phyloP scores from a whole-genome alignment of 2,329 filamentous ascomycete species.

The Fragosphaeria purpurea region DNA sequence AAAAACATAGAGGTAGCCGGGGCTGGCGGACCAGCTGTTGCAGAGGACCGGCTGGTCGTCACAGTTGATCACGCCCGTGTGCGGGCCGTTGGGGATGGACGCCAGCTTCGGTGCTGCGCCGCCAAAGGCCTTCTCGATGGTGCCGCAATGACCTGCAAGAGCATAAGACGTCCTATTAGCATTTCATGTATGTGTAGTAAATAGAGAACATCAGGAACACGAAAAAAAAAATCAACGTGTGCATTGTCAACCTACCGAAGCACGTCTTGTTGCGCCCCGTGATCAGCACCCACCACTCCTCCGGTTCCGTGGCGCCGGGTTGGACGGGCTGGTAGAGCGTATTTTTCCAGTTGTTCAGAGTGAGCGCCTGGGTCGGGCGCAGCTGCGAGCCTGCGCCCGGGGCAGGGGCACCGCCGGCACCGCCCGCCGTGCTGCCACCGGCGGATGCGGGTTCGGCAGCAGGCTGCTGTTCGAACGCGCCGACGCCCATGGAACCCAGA shows the following conservation, averaged over 20 bases:
- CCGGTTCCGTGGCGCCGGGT: conserved; percentile 48
- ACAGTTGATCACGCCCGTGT: conserved; percentile 63
- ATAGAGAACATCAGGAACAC: background rate
- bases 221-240: background rate
- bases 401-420: conserved; percentile 37
- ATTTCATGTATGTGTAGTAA: too few species aligned
- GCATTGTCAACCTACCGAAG: conserved; percentile 37
- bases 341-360: conserved; percentile 61
- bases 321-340: conserved; percentile 54
- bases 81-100: conserved; percentile 48
- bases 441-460: conserved; percentile 21
- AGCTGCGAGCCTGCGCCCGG: conserved; percentile 23
- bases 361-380: conserved; percentile 44
- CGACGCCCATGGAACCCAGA: conserved; percentile 42
- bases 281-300: conserved; percentile 68
- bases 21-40: conserved; percentile 58
- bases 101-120: conserved; percentile 56
- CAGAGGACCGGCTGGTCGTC: conserved; percentile 65
- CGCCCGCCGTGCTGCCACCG: conserved; percentile 26
- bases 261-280: conserved; percentile 73
- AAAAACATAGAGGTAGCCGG: conserved; percentile 58
- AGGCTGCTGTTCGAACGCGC: conserved; percentile 41
- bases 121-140: conserved; percentile 56
- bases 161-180: background rate
- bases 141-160: conserved; percentile 49